Evolutionary conservation across 306 rosid genomes (phyloP), one percentile per base, ranked within the genome.

Genomic region (Fragaria nilgerrensis): DNA sequence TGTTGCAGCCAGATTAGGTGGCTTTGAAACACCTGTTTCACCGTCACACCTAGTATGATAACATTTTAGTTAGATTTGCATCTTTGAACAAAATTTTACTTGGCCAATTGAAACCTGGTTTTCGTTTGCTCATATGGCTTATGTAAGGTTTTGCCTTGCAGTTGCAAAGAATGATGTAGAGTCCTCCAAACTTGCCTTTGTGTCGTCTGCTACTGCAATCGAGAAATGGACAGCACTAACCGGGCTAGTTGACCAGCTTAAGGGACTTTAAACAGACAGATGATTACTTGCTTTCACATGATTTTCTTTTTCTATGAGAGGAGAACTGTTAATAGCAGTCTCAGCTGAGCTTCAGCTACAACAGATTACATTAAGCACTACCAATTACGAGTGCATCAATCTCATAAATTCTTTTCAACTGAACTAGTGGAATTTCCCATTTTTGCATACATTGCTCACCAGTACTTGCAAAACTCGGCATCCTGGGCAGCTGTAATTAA

Each of bases 161-260:
- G 97, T 96, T 52, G 79, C 90, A 63, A 47, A 66, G 76, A 96
- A 89, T 59, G 99, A 96, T 75, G 86, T 81, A 36, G 89, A 92
- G 72, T 88, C 97, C 76, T 96, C 99, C 82, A 96, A 92, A 86
- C 47, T 79, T 70, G 98, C 97, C 47, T 92, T 96, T 80, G 98
- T 91, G 80, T 78, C 89, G 44, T 89, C 96, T 1, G 98, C 90
- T 34, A 82, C 70, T 72, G 97, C 99, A 77, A 86, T 96, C 79
- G 91, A 96, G 94, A 91, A 96, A 77, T 92, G 98, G 98, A 89
- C 96, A 67, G 80, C 93, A 58, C 77, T 92, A 84, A 87, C 94
- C 47, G 96, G 97, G 68, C 73, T 95, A n/a, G 43, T 75, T 62
- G 92, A 25, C 73, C 86, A 88, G 86, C 94, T 96, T 32, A 96